phyloP scores from a whole-genome alignment of 495 filamentous ascomycete species.

The Chaetomium cochliodes region DNA sequence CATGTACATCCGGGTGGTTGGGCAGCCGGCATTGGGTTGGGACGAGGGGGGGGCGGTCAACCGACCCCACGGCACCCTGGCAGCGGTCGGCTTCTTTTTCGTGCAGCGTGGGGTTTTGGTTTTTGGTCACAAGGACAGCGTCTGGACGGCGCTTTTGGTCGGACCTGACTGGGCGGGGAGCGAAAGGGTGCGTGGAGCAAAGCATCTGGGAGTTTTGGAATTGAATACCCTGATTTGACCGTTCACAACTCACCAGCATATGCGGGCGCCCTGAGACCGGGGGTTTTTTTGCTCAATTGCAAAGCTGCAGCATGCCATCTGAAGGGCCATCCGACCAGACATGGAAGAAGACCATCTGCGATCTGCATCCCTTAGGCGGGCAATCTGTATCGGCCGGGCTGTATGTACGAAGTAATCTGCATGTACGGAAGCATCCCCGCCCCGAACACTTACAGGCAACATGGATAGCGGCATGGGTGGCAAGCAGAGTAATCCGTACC shows the following conservation, averaged over 20 bases:
- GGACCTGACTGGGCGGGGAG: not conserved
- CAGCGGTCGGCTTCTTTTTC: not conserved
- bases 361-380: not conserved
- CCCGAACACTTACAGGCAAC: not conserved
- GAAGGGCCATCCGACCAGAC: not conserved
- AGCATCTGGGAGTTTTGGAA: conserved; percentile 9
- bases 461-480: too few species aligned
- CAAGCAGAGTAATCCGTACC: too few species aligned
- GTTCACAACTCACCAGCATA: conserved; percentile 2
- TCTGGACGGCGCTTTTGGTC: conserved; percentile 9
- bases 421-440: not conserved
- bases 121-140: conserved; percentile 15
- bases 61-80: not conserved
- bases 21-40: not conserved
- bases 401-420: not conserved
- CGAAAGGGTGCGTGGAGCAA: not conserved
- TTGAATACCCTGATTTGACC: conserved; percentile 19
- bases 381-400: not conserved
- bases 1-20: not conserved
- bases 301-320: conserved; percentile 8
- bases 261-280: not conserved
- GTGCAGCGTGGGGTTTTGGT: not conserved
- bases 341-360: not conserved
- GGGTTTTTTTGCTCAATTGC: not conserved
- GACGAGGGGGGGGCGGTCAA: not conserved